These are phyloP conservation scores for Fraxinus cuspidata DNA, from an alignment of 257 asterid genomes.

Conservation along the genomic window DNA sequence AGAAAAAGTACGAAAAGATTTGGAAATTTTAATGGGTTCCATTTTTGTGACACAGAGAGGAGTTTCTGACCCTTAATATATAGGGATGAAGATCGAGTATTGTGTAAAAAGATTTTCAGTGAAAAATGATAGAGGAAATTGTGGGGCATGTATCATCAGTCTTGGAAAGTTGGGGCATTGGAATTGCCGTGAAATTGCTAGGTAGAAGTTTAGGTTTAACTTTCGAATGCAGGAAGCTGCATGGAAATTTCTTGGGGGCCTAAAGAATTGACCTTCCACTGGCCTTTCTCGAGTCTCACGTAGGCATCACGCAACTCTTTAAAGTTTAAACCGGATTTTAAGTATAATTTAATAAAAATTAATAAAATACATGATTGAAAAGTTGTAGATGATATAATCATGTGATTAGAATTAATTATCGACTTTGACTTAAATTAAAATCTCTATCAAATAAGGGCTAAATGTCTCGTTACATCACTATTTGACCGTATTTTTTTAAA, in stretches of 20 bases:
- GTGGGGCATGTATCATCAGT: background rate
- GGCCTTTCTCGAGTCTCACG: background rate
- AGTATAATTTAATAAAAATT: too few species aligned
- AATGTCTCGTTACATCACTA: too few species aligned
- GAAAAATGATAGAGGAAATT: background rate
- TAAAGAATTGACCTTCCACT: slow-evolving; percentile 20
- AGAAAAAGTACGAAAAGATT: slow-evolving; percentile 36
- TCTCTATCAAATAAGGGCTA: too few species aligned
- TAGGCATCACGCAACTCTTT: background rate
- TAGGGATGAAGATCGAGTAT: background rate
- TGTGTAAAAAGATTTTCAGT: background rate
- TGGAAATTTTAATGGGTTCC: slow-evolving; percentile 30
- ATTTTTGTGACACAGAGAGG: background rate
- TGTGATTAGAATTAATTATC: too few species aligned
- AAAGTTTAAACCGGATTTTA: too few species aligned
- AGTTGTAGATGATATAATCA: too few species aligned
- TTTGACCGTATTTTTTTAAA: too few species aligned
- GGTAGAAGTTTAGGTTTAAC: slow-evolving; percentile 15
- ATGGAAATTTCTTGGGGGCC: slow-evolving; percentile 36
- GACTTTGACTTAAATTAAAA: too few species aligned
- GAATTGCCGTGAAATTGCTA: slow-evolving; percentile 27
- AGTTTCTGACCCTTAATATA: background rate
- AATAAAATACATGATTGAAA: too few species aligned
- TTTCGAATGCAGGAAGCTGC: slow-evolving; percentile 37
- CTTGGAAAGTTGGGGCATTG: slow-evolving; percentile 11